Evolutionary conservation across 2,329 filamentous ascomycete species (phyloP).

Genomic region (Lachnellula occidentalis): DNA sequence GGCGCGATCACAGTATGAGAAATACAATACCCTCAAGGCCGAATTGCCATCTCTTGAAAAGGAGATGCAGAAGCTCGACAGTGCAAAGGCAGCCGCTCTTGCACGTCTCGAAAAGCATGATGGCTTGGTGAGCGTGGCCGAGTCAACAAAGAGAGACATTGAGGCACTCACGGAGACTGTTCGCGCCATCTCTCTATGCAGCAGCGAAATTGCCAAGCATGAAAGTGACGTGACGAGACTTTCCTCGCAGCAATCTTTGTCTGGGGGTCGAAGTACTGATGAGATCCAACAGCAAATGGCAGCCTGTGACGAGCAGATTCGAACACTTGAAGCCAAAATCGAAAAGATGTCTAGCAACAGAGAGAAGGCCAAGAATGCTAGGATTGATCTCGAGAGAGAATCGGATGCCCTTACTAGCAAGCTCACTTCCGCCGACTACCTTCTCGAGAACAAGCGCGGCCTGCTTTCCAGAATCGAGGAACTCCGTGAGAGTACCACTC

Average conservation of each 20-base stretch:
- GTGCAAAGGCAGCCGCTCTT: slow-evolving; percentile 55
- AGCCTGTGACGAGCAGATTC: slow-evolving; percentile 60
- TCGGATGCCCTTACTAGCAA: slow-evolving; percentile 69
- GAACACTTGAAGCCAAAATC: slow-evolving; percentile 57
- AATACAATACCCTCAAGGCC: slow-evolving; percentile 59
- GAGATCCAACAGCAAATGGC: slow-evolving; percentile 77
- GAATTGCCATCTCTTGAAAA: slow-evolving; percentile 67
- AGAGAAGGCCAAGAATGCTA: slow-evolving; percentile 63
- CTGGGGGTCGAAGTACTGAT: slow-evolving; percentile 64
- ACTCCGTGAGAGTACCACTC: slow-evolving; percentile 59
- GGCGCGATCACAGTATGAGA: slow-evolving; percentile 65
- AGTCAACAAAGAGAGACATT: slow-evolving; percentile 63
- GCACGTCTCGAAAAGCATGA: slow-evolving; percentile 64
- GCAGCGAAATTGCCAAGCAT: slow-evolving; percentile 65
- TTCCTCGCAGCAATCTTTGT: slow-evolving; percentile 67
- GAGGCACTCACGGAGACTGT: slow-evolving; percentile 74
- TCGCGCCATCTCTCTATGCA: slow-evolving; percentile 65
- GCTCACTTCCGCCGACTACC: slow-evolving; percentile 62
- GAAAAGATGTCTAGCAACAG: slow-evolving; percentile 62
- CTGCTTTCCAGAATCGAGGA: slow-evolving; percentile 68
- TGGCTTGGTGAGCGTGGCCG: slow-evolving; percentile 55
- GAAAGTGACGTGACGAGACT: slow-evolving; percentile 71
- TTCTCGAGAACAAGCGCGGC: slow-evolving; percentile 75
- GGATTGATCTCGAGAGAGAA: slow-evolving; percentile 70
- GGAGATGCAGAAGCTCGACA: slow-evolving; percentile 56